Evolutionary conservation across 192 early-diverging fungal genomes (phyloP).

Genomic region (Helicostylum pulchrum): DNA sequence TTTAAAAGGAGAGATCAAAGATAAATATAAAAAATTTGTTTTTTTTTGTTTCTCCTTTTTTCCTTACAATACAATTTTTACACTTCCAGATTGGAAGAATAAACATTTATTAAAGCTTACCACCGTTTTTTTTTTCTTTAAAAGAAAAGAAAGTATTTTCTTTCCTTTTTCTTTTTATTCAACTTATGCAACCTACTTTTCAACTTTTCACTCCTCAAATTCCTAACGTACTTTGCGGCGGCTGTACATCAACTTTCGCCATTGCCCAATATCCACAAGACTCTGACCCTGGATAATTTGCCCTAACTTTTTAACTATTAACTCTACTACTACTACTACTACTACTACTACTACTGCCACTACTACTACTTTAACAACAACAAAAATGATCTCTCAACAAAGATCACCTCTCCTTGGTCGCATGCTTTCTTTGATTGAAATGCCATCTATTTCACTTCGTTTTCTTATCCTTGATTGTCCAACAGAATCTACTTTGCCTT

Average conservation of each 20-base stretch:
- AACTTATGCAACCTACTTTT: constrained; percentile 17
- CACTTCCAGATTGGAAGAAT: too few species aligned
- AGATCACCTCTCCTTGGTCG: constrained; percentile 49
- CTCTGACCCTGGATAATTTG: constrained; percentile 15
- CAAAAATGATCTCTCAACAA: constrained; percentile 9
- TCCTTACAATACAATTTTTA: too few species aligned
- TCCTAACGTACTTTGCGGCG: constrained; percentile 16
- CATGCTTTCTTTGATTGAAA: constrained; percentile 63
- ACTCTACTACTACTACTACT: too few species aligned
- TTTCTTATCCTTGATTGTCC: constrained; percentile 95
- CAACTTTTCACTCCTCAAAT: constrained; percentile 6
- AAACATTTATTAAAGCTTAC: too few species aligned
- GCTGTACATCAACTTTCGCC: constrained; percentile 1
- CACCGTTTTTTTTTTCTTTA: not conserved
- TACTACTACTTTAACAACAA: not conserved
- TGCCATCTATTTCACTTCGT: constrained; percentile 53
- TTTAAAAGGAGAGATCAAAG: too few species aligned
- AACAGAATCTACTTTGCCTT: constrained; percentile 71
- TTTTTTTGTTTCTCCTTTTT: too few species aligned
- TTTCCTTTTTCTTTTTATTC: not conserved
- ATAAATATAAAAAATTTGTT: too few species aligned
- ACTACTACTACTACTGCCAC: not conserved
- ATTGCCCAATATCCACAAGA: constrained; percentile 14
- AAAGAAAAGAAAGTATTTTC: constrained; percentile 4
- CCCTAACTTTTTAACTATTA: not conserved